These are phyloP conservation scores for Daedalea quercina DNA, from an alignment of 768 basidiomycete genomes.

Conservation along the genomic window DNA sequence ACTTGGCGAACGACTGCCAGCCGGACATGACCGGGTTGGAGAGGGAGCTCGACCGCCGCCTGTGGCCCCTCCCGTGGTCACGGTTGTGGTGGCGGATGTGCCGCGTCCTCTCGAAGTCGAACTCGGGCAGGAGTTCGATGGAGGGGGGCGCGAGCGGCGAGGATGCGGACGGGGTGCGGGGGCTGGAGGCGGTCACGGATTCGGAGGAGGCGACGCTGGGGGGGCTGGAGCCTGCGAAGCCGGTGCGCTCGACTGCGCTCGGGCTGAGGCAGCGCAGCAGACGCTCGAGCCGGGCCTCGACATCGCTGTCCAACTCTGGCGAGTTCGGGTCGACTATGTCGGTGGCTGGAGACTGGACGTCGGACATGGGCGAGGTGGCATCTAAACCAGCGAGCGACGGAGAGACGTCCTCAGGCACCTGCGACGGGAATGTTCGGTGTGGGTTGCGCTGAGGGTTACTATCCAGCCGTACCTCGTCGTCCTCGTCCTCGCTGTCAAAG, in stretches of 20 bases:
- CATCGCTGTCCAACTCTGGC: background rate
- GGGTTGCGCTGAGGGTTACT: background rate
- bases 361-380: background rate
- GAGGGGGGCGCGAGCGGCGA: background rate
- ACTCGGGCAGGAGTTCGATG: background rate
- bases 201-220: background rate
- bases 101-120: constrained; percentile 2
- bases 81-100: background rate
- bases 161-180: background rate
- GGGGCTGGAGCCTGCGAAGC: background rate
- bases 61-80: background rate
- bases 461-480: background rate
- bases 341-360: background rate
- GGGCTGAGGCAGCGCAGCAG: background rate
- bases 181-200: background rate
- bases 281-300: background rate
- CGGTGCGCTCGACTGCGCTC: background rate
- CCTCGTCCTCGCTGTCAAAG: background rate
- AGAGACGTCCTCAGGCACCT: background rate
- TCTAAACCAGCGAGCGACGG: background rate
- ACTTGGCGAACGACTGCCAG: background rate
- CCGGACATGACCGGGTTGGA: background rate
- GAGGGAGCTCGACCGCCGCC: background rate
- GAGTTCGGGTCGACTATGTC: background rate
- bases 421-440: background rate